Evolutionary conservation across 768 basidiomycete species (phyloP), one percentile per base, ranked within the genome.

Genomic region (Tubosaeta brunneosetosa): DNA sequence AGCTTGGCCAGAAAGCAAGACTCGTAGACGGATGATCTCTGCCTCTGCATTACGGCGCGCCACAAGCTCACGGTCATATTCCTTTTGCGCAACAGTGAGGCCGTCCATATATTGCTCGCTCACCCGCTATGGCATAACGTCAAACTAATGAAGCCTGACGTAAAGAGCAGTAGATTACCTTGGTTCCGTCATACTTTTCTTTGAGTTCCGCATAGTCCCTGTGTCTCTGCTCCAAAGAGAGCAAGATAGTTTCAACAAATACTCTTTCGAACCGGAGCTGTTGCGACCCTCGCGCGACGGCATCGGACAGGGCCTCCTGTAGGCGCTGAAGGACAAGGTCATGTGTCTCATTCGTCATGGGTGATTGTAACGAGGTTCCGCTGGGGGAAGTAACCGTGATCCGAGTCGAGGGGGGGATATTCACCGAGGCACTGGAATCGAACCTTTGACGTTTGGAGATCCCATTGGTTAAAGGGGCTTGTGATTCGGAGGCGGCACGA

Each of bases 41-140:
- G 90, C 86, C 71, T 98, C 94, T 1, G 91, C 88, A 57, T 97
- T 94, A 16, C 91, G 83, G 17, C 95, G 82, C 19, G 86, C 83
- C 52, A 88, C 85, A 33, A 94, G 77, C 69, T 98, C 97, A 47
- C 83, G 83, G 64, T 97, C 94, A 65, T 95, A 97, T 65, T 98
- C 97, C 40, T 87, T 86, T 60, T 94, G 90, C 2, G 95, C 94
- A 25, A 94, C 93, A 1, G 85, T 86, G 38, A 99, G 74, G 38
- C 97, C 97, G 56, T 94, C 88, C 50, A 94, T 89, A 55, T 90
- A 94, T 58, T 92, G 89, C 57, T 89, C 88, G 65, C 92, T 97
- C 44, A 89, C 84, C 46, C 95, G 78, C 95, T 99, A 65, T 32
- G 31, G 43, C 34, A 16, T 48, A 44, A 48, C 40, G 44, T 51